Base-by-base conservation (phyloP, 768 basidiomycete species). In the Boletus vermiculosoides region DNA sequence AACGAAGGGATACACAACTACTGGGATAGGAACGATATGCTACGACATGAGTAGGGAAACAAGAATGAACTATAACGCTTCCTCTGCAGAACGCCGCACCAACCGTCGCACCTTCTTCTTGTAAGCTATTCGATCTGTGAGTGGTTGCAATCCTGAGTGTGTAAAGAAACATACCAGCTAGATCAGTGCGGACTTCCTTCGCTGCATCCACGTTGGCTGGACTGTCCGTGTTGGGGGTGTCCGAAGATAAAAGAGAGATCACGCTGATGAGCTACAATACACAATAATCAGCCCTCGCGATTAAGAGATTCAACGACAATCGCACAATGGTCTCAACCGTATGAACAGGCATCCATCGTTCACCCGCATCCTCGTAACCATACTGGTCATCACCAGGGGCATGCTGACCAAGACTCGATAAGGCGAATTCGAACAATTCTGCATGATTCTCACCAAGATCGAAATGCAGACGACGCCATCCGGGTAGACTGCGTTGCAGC, bases 151-250 rank as follows among this genome's bases (percentile, higher is more conserved):
- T 9, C n/a, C 28, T 13, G 9, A 13, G 22, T n/a, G 28, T 20
- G 28, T 23, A 28, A 8, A 54, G 5, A 52, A 42, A 70, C 82
- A 25, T 66, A 89, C 90, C 77, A 49, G 78, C 73, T 20, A 79
- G 70, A 65, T 90, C 82, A 28, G 78, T 84, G 62, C 90, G 82
- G 36, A 91, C 81, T 70, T 94, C 86, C 68, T 92, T 92, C 22
- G 97, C 96, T 0, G 97, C 95, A 66, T 98, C 94, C 15, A 98
- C 89, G 63, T 98, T 98, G 5, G 95, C 95, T 4, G 95, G 95
- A 60, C 94, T 95, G 73, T 94, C 92, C 58, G 87, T 80, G 74
- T 94, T 94, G 20, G 95, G 95, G 37, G 79, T 85, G 67, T 98
- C 92, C 54, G 92, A 91, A 16, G 94, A 97, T 41, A 99, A 76